phyloP scores from a whole-genome alignment of 2,329 filamentous ascomycete genomes.

The Zalaria sp. region DNA sequence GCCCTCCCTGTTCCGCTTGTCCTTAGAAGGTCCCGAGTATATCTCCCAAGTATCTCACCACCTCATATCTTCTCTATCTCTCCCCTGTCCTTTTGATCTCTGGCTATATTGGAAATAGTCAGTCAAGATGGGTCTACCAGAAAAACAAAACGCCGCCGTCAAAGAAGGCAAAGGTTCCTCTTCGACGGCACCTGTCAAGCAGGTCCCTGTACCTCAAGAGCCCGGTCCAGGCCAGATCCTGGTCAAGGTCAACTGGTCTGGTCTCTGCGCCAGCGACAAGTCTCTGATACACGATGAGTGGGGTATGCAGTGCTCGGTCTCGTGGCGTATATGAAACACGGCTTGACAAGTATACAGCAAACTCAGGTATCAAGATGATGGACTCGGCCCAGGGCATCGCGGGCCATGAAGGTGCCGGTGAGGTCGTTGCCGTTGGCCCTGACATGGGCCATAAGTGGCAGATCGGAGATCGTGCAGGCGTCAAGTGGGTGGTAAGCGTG shows the following conservation, averaged over 20 bases:
- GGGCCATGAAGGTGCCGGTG: conserved; percentile 17
- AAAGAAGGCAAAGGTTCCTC: conserved; percentile 18
- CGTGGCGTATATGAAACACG: too few relatives aligned
- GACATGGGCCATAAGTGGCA: conserved; percentile 15
- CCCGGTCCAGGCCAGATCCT: conserved; percentile 19
- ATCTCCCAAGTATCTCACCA: too few relatives aligned
- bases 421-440: conserved; percentile 13
- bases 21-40: too few relatives aligned
- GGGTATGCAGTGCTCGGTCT: conserved; percentile 2
- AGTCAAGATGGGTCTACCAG: background rate
- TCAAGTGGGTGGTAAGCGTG: conserved; percentile 17
- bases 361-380: conserved; percentile 13
- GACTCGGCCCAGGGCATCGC: conserved; percentile 14
- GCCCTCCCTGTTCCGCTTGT: too few relatives aligned
- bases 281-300: conserved; percentile 23
- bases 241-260: conserved; percentile 21
- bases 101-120: background rate
- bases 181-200: conserved; percentile 16
- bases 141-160: conserved; percentile 20
- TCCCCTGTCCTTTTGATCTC: too few relatives aligned
- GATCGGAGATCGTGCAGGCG: conserved; percentile 15
- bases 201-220: conserved; percentile 15
- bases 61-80: too few relatives aligned
- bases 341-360: too few relatives aligned
- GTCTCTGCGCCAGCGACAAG: conserved; percentile 21